Evolutionary conservation across 352 stramenopile genomes (phyloP).

Genomic region (Phytophthora rubi): DNA sequence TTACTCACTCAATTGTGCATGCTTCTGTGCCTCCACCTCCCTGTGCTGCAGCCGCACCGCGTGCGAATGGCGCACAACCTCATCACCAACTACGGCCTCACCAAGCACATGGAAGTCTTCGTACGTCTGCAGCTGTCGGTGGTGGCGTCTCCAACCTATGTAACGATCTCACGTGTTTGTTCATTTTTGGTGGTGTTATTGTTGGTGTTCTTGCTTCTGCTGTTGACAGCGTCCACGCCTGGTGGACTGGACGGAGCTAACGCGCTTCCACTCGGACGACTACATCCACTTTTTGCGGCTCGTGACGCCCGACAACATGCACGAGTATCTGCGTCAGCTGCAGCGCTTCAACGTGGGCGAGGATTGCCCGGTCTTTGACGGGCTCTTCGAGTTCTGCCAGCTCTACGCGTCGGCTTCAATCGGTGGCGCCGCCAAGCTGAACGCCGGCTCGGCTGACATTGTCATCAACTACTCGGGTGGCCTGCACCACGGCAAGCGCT

Average conservation of each 20-base stretch:
- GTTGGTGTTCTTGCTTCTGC: slow-evolving; percentile 12
- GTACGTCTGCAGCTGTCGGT: slow-evolving; percentile 49
- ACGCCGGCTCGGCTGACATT: slow-evolving; percentile 96
- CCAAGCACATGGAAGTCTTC: slow-evolving; percentile 99
- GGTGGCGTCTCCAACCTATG: background rate
- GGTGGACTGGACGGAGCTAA: slow-evolving; percentile 97
- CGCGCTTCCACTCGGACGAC: slow-evolving; percentile 99
- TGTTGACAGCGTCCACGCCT: slow-evolving; percentile 88
- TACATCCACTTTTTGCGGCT: slow-evolving; percentile 99
- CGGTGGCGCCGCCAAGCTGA: slow-evolving; percentile 95
- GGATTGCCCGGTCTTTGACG: slow-evolving; percentile 99
- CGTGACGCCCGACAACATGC: slow-evolving; percentile 99
- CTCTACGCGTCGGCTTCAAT: slow-evolving; percentile 98
- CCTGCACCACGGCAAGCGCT: slow-evolving; percentile 99
- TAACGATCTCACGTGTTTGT: slow-evolving; percentile 1
- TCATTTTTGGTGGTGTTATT: background rate
- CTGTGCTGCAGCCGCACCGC: slow-evolving; percentile 91
- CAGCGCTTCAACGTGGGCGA: slow-evolving; percentile 99
- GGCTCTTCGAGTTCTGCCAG: slow-evolving; percentile 99
- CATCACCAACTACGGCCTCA: slow-evolving; percentile 99
- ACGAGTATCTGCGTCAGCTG: slow-evolving; percentile 94
- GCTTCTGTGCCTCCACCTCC: background rate
- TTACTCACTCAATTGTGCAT: background rate
- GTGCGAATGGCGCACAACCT: slow-evolving; percentile 99
- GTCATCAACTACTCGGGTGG: slow-evolving; percentile 99